Percentiles rank a stretch among this genome's conserved stretches.
Conservation (phyloP, 352 stramenopile genomes). For the Poterioochromonas sp. region DNA sequence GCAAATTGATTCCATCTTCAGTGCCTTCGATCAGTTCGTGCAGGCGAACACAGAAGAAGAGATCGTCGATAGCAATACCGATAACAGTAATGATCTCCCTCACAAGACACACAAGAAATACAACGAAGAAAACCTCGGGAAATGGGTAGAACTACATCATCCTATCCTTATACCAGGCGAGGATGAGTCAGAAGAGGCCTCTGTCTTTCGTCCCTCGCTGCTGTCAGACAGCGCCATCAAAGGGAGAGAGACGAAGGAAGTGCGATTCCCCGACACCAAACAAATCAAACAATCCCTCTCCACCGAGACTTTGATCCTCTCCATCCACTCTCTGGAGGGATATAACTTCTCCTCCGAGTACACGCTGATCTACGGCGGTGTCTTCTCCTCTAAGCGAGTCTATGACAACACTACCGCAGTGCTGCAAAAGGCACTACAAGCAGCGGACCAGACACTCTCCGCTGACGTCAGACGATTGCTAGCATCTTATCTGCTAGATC, state of each 20-base stretch:
- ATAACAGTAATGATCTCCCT: too few species aligned
- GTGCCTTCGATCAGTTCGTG: too few species aligned
- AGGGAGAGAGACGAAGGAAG: too few species aligned
- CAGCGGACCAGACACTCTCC: not conserved
- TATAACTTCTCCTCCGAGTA: conserved; percentile 32
- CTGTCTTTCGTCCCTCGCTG: too few species aligned
- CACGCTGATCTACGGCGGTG: conserved; percentile 2
- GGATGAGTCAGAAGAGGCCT: too few species aligned
- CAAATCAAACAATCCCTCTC: not conserved
- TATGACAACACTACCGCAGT: conserved; percentile 21
- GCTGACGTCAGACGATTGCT: too few species aligned
- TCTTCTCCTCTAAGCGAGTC: not conserved
- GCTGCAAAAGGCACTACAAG: not conserved
- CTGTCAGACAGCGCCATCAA: too few species aligned
- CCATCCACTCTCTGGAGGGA: not conserved
- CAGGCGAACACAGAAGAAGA: too few species aligned
- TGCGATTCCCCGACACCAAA: not conserved
- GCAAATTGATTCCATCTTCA: too few species aligned
- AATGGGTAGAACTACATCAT: not conserved
- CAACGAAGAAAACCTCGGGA: not conserved
- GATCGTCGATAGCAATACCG: too few species aligned
- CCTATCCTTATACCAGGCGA: not conserved
- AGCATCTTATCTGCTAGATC: not conserved
- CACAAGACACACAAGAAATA: not conserved
- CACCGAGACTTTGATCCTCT: not conserved